Conservation (phyloP, 2,329 filamentous ascomycete species). For the Paracoccidioides brasiliensis region DNA sequence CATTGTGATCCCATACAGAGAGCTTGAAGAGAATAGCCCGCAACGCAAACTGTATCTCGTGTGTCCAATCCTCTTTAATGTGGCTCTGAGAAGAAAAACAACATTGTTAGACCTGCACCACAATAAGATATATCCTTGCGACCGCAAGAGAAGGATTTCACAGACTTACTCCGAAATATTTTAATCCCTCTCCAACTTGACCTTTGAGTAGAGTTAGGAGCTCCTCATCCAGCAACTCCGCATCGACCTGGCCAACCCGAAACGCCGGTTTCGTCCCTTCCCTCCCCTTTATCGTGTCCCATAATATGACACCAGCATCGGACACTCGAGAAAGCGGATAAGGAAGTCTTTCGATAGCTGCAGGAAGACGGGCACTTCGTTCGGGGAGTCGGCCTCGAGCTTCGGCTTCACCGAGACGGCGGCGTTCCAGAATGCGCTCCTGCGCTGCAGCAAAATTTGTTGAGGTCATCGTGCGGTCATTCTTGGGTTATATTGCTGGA, state of each 20-base stretch:
- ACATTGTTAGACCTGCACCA: conserved; percentile 1
- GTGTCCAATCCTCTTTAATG: conserved; percentile 71
- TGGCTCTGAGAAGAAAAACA: conserved; percentile 33
- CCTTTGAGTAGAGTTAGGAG: conserved; percentile 70
- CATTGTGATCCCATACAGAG: conserved; percentile 90
- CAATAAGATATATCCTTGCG: not conserved
- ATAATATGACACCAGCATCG: conserved; percentile 37
- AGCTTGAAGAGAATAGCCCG: conserved; percentile 82
- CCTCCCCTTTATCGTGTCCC: conserved; percentile 59
- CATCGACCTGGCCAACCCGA: conserved; percentile 89
- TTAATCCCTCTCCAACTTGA: conserved; percentile 77
- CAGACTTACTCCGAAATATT: conserved; percentile 58
- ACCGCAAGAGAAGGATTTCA: not conserved
- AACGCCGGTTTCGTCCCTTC: conserved; percentile 76
- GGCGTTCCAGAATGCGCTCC: conserved; percentile 69
- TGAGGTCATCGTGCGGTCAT: conserved; percentile 39
- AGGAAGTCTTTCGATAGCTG: conserved; percentile 45
- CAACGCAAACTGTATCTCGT: conserved; percentile 69
- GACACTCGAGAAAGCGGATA: conserved; percentile 48
- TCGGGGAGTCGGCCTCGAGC: conserved; percentile 42
- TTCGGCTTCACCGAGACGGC: conserved; percentile 59
- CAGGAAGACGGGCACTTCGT: conserved; percentile 37
- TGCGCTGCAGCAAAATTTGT: conserved; percentile 79
- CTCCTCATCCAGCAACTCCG: conserved; percentile 88
- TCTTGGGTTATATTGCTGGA: conserved; percentile 3